phyloP scores from a whole-genome alignment of 805 yeast genomes.

The Nakazawaea wickerhamii region DNA sequence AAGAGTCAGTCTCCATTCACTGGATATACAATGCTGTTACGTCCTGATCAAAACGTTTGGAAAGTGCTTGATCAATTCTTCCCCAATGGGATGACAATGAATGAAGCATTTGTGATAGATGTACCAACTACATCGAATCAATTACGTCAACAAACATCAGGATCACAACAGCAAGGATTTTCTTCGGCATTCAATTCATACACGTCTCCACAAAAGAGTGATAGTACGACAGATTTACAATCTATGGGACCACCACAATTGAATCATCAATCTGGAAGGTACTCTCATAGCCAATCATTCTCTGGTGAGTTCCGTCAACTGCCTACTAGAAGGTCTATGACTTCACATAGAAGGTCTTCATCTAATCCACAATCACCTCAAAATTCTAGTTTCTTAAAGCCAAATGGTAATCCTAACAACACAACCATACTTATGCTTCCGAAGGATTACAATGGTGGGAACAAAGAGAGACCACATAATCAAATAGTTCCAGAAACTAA shows the following conservation, averaged over 20 bases:
- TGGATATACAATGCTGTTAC: conserved; percentile 24
- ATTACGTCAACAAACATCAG: background rate
- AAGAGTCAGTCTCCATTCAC: conserved; percentile 8
- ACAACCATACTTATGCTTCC: conserved; percentile 12
- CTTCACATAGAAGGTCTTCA: conserved; percentile 7
- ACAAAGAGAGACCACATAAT: background rate
- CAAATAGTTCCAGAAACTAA: background rate
- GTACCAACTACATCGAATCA: conserved; percentile 24
- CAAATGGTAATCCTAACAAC: background rate
- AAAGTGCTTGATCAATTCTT: conserved; percentile 50
- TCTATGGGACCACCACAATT: conserved; percentile 1
- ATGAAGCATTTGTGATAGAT: conserved; percentile 61
- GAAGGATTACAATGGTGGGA: conserved; percentile 7
- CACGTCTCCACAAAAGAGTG: conserved; percentile 3
- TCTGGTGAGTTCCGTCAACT: conserved; percentile 6
- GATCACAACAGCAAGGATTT: background rate
- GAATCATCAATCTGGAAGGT: background rate
- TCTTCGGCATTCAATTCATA: conserved; percentile 10
- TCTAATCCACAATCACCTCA: conserved; percentile 13
- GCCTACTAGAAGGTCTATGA: conserved; percentile 1
- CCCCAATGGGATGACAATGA: conserved; percentile 64
- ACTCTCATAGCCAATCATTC: conserved; percentile 6
- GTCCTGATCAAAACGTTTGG: conserved; percentile 62
- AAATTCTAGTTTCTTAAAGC: background rate
- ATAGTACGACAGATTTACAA: conserved; percentile 4